phyloP scores from a whole-genome alignment of 1,284 basidiomycete species.

The Anthracocystis walkeri region DNA sequence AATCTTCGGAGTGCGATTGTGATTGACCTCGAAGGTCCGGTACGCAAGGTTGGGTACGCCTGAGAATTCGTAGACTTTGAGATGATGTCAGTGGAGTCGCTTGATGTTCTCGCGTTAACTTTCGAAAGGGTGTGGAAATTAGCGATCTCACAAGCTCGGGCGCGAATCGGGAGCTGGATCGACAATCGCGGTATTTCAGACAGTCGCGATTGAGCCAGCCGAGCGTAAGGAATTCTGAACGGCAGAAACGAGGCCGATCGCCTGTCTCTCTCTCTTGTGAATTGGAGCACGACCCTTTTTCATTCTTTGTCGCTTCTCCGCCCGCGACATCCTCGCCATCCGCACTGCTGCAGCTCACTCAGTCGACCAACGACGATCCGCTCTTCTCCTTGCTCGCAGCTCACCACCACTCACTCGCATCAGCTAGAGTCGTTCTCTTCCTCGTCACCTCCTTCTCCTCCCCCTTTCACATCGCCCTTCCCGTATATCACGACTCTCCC shows the following conservation, averaged over 20 bases:
- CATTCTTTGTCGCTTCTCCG: background rate
- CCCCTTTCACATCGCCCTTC: background rate
- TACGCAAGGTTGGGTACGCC: no score
- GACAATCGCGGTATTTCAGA: slow-evolving; percentile 3
- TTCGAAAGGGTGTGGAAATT: no score
- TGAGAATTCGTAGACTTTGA: no score
- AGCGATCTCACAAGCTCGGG: no score
- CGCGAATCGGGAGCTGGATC: slow-evolving; percentile 10
- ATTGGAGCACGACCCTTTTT: slow-evolving; percentile 22
- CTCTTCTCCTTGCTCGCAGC: background rate
- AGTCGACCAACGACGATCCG: background rate
- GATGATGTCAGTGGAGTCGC: no score
- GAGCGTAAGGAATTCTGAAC: slow-evolving; percentile 1
- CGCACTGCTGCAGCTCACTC: slow-evolving; percentile 1
- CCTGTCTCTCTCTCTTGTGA: slow-evolving; percentile 8
- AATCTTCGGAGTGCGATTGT: no score
- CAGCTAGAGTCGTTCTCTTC: background rate
- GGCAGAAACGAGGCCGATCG: slow-evolving; percentile 6
- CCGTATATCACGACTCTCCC: background rate
- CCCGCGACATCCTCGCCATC: slow-evolving; percentile 10
- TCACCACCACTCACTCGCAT: slow-evolving; percentile 1
- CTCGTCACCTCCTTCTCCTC: slow-evolving; percentile 5
- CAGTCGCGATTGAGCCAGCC: slow-evolving; percentile 9
- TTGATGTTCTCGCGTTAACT: no score
- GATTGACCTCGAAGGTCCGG: no score